Conservation (phyloP, 2,329 filamentous ascomycete genomes). For the Metarhizium robertsii region DNA sequence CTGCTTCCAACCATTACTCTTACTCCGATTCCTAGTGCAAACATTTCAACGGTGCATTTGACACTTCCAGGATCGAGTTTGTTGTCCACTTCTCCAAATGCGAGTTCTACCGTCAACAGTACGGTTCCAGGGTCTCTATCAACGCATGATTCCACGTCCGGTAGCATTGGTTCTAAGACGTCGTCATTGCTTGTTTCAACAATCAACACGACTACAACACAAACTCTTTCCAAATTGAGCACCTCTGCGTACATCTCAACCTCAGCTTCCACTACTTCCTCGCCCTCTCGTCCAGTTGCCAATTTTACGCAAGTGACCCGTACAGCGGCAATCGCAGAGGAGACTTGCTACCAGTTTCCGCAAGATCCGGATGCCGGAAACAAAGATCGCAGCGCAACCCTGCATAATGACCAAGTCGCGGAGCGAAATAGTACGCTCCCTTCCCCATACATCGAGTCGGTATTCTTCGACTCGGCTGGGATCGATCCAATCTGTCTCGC, state of each 20-base stretch:
- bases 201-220: background rate
- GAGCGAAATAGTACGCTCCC: conserved; percentile 22
- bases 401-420: conserved; percentile 22
- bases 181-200: background rate
- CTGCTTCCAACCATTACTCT: background rate
- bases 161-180: background rate
- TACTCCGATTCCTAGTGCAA: background rate
- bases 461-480: conserved; percentile 22
- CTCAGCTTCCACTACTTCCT: background rate
- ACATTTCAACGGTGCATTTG: background rate
- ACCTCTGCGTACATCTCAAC: background rate
- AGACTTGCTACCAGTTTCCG: conserved; percentile 22
- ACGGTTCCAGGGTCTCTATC: background rate
- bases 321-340: conserved; percentile 15
- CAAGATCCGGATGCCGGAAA: conserved; percentile 12
- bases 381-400: conserved; percentile 14
- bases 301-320: conserved; percentile 25
- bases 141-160: background rate
- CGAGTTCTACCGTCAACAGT: background rate
- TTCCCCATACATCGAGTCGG: conserved; percentile 26
- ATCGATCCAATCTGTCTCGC: conserved; percentile 24
- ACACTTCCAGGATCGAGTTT: background rate
- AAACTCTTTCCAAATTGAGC: background rate
- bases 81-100: background rate
- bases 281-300: conserved; percentile 14